Conservation (phyloP, 768 basidiomycete species). For the Candolleomyces eurysporus region DNA sequence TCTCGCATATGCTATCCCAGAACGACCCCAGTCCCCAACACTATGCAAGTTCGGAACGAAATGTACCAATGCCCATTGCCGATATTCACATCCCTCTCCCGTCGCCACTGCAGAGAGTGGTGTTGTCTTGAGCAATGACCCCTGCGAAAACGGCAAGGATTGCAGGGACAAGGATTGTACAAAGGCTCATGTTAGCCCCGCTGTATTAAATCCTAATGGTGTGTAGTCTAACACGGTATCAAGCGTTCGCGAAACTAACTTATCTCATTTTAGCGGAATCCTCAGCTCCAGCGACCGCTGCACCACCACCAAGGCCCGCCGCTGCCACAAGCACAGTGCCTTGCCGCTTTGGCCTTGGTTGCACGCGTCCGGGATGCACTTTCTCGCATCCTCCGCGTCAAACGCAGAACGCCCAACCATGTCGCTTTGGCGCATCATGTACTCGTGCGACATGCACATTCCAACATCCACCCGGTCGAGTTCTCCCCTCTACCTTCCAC, state of each 20-base stretch:
- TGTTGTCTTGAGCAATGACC: constrained; percentile 89
- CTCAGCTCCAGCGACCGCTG: constrained; percentile 32
- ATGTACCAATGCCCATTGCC: constrained; percentile 87
- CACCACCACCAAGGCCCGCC: constrained; percentile 17
- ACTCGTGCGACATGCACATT: constrained; percentile 86
- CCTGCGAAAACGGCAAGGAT: constrained; percentile 84
- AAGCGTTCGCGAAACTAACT: constrained; percentile 12
- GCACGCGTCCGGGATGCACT: constrained; percentile 68
- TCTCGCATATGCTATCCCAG: constrained; percentile 58
- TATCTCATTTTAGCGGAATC: constrained; percentile 31
- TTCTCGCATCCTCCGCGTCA: constrained; percentile 62
- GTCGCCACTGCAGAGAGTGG: constrained; percentile 94
- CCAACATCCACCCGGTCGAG: constrained; percentile 86
- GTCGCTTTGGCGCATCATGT: constrained; percentile 79
- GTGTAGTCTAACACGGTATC: constrained; percentile 15
- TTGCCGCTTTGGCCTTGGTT: constrained; percentile 70
- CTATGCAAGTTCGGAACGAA: constrained; percentile 93
- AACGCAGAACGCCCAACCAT: constrained; percentile 26
- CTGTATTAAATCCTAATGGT: constrained; percentile 69
- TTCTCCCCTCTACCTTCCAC: constrained; percentile 77
- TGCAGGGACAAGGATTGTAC: constrained; percentile 95
- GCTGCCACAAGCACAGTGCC: constrained; percentile 32
- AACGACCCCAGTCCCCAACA: constrained; percentile 81
- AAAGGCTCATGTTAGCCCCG: constrained; percentile 88
- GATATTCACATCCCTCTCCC: constrained; percentile 95